Percentiles rank a stretch among this genome's conserved stretches.
Conservation (phyloP, 2,329 filamentous ascomycete genomes). For the Penicillium glabrum region DNA sequence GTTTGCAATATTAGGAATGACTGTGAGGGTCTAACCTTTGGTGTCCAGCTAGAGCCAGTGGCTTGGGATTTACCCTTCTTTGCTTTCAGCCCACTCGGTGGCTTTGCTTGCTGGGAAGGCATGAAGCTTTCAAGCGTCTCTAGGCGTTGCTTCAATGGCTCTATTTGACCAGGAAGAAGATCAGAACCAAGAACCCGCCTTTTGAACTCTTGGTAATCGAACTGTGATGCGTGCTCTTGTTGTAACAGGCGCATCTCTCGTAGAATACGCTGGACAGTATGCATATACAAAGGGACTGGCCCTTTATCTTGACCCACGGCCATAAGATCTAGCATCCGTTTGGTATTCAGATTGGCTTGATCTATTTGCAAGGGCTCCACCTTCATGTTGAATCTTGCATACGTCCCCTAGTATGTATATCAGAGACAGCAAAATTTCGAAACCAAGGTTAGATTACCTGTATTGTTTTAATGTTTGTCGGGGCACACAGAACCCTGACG, state of each 20-base stretch:
- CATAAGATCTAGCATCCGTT: slow-evolving; percentile 45
- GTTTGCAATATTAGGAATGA: too few species aligned
- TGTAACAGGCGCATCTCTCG: slow-evolving; percentile 50
- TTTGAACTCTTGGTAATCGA: slow-evolving; percentile 51
- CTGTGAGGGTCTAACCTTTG: too few species aligned
- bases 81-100: too few species aligned
- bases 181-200: slow-evolving; percentile 33
- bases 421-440: too few species aligned
- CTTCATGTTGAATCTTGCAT: neutral
- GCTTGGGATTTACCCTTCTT: too few species aligned
- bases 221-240: slow-evolving; percentile 23
- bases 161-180: slow-evolving; percentile 50
- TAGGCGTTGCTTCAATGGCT: neutral
- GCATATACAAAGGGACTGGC: neutral
- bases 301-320: neutral
- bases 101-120: too few species aligned
- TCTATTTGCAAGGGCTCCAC: neutral
- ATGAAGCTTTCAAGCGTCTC: neutral
- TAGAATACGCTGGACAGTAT: slow-evolving; percentile 37
- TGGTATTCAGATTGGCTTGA: slow-evolving; percentile 30
- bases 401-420: too few species aligned
- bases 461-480: too few species aligned
- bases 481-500: too few species aligned
- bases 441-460: too few species aligned
- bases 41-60: too few species aligned